phyloP scores from a whole-genome alignment of 805 yeast genomes.

The Saturnispora mendoncae region DNA sequence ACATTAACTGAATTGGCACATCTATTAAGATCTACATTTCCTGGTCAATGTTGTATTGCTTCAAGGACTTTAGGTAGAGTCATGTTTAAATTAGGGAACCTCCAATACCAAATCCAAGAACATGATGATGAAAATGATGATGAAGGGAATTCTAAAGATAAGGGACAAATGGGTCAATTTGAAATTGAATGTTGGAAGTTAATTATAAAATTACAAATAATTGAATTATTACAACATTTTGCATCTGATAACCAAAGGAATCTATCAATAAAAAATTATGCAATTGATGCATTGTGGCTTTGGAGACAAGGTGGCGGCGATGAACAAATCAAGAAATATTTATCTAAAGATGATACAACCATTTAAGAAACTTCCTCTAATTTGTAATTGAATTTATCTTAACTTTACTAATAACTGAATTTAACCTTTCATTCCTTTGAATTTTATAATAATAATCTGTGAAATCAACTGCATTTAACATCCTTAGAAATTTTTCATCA shows the following conservation, averaged over 20 bases:
- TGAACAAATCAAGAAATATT: conserved; percentile 19
- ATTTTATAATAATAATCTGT: conserved; percentile 83
- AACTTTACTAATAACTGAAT: conserved; percentile 52
- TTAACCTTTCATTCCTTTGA: conserved; percentile 70
- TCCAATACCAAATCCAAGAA: conserved; percentile 35
- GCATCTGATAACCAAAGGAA: conserved; percentile 55
- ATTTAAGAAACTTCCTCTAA: conserved; percentile 7
- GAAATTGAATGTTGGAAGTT: conserved; percentile 62
- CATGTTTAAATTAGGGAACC: conserved; percentile 64
- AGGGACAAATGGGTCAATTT: conserved; percentile 33
- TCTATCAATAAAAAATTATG: conserved; percentile 70
- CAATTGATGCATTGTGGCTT: conserved; percentile 85
- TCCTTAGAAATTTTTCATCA: conserved; percentile 81
- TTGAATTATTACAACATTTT: conserved; percentile 59
- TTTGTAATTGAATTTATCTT: conserved; percentile 20
- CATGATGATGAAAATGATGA: conserved; percentile 31
- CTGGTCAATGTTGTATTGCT: conserved; percentile 82
- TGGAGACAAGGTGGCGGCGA: conserved; percentile 56
- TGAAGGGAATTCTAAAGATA: conserved; percentile 18
- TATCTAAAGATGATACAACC: conserved; percentile 5
- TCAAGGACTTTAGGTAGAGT: conserved; percentile 83
- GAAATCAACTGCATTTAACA: conserved; percentile 77
- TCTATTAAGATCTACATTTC: conserved; percentile 64
- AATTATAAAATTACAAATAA: conserved; percentile 49
- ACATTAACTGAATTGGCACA: conserved; percentile 77